Percentiles rank a stretch among this genome's conserved stretches.
These are phyloP conservation scores for Neocucurbitaria cava DNA, from an alignment of 2,329 filamentous ascomycete species.

Conservation along the genomic window DNA sequence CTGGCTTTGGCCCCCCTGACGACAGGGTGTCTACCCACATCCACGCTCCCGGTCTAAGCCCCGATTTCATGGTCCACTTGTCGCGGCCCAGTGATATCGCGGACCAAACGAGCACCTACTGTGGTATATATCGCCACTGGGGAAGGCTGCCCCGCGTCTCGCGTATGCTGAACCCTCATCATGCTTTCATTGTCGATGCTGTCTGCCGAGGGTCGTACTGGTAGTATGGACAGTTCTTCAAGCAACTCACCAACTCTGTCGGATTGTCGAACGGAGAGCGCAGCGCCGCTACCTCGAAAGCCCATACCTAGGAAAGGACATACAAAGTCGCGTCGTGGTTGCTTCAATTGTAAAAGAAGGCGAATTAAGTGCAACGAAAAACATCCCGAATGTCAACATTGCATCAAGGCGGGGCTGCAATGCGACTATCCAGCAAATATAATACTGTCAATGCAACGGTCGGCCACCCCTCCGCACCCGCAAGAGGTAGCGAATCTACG, in stretches of 20 bases:
- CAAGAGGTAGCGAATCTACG: conserved; percentile 37
- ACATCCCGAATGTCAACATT: conserved; percentile 69
- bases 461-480: conserved; percentile 28
- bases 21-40: conserved; percentile 26
- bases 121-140: conserved; percentile 41
- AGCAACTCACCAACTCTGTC: conserved; percentile 41
- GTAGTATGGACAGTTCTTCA: conserved; percentile 34
- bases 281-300: conserved; percentile 39
- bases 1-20: conserved; percentile 35
- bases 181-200: conserved; percentile 25
- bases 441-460: conserved; percentile 37
- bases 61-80: conserved; percentile 26
- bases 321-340: conserved; percentile 70
- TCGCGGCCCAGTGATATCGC: conserved; percentile 19
- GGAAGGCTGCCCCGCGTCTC: conserved; percentile 23
- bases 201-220: conserved; percentile 28
- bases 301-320: conserved; percentile 62
- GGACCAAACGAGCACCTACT: conserved; percentile 13
- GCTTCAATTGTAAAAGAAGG: conserved; percentile 71
- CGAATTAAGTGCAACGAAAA: conserved; percentile 75
- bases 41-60: conserved; percentile 40
- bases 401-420: conserved; percentile 66
- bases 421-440: conserved; percentile 66
- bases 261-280: conserved; percentile 23
- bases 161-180: conserved; percentile 19